Base-by-base conservation (phyloP, 208 protist genomes). In the Wallacemonas sp. region DNA sequence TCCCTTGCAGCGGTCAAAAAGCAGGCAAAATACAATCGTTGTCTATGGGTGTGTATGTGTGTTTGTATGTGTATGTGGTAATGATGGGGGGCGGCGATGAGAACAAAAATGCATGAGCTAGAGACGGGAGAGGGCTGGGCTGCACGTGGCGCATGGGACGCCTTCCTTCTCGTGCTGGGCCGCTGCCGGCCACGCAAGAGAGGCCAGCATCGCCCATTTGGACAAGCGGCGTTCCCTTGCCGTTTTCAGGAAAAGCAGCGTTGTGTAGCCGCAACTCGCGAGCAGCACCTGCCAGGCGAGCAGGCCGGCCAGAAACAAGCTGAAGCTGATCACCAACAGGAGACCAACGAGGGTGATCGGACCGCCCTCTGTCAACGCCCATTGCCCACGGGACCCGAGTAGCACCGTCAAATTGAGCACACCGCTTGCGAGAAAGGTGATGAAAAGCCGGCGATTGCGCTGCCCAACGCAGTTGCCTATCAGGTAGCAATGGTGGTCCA, bases 401-500 rank as follows among this genome's bases (percentile, higher is more conserved):
- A 92, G 42, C 48, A 81, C 82, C 16, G 70, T 57, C 67, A 87
- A 67, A 59, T 92, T 87, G 28, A 66, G 36, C 12, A 81, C 62
- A 39, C 75, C 75, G 2, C 66, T 18, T n/a, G 59, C 11, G 4
- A 90, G 52, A 38, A 74, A 79, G 2, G 38, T 50, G 26, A 92
- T 18, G 41, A 89, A 89, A 5, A 67, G 22, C n/a, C 26, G 44
- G 29, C 68, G 36, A 57, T 84, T 89, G 29, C 59, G 55, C 0
- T 23, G 36, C 39, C 83, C 81, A 29, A 88, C 74, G 49, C 83
- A 89, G 65, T 92, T 92, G 65, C 68, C 52, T n/a, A 89, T 83
- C 14, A 88, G 50, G 39, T 86, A 88, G 61, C 83, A 88, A 57
- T 89, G 83, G 62, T 89, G 83, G 48, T 89, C 78, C 75, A 86